Conservation (phyloP, 805 yeast species). For the Starmerella potacharoeniae region DNA sequence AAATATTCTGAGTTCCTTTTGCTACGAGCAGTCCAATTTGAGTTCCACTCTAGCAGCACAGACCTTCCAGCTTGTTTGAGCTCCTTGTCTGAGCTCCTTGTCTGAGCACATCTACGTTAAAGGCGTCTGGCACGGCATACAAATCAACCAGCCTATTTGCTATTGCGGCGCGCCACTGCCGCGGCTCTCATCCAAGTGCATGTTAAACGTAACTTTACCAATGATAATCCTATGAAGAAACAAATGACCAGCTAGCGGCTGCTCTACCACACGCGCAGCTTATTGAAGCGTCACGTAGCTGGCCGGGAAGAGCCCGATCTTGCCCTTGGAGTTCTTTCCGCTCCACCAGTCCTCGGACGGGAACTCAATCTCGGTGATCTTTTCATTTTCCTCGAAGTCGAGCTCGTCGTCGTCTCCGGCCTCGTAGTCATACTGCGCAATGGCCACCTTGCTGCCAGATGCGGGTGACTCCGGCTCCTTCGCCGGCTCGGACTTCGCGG, state of each 20-base stretch:
- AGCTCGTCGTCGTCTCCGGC: slow-evolving; percentile 91
- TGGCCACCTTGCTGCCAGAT: slow-evolving; percentile 38
- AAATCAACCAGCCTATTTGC: no score
- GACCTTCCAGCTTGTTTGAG: no score
- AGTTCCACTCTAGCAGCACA: no score
- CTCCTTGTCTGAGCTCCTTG: no score
- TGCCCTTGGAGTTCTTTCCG: slow-evolving; percentile 62
- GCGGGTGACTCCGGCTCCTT: slow-evolving; percentile 5
- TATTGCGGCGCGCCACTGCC: no score
- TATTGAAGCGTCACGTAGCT: slow-evolving; percentile 49
- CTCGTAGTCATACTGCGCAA: slow-evolving; percentile 68
- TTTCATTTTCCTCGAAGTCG: slow-evolving; percentile 71
- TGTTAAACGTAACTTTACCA: no score
- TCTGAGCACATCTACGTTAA: no score
- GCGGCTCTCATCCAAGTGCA: no score
- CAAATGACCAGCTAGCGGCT: no score
- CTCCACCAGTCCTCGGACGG: slow-evolving; percentile 97
- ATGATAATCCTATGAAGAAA: no score
- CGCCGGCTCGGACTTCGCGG: not conserved
- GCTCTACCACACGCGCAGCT: not conserved
- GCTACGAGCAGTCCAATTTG: not conserved
- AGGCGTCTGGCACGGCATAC: no score
- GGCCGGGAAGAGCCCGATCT: slow-evolving; percentile 79
- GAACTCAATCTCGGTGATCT: slow-evolving; percentile 70
- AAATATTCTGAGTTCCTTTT: not conserved